phyloP scores from a whole-genome alignment of 805 yeast genomes.

The Spencermartinsiella europaea region DNA sequence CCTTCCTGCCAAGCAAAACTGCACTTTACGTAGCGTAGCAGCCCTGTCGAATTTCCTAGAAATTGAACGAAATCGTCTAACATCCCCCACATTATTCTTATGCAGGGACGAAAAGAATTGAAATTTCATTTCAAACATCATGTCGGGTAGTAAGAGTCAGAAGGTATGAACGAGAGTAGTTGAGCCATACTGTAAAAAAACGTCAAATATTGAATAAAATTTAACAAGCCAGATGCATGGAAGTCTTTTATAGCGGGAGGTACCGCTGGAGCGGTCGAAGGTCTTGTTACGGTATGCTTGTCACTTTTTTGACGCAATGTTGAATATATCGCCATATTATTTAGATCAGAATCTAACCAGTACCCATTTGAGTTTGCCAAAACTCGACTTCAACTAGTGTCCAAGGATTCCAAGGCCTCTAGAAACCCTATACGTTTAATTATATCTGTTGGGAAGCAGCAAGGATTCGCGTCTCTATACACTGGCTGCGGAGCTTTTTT shows the following conservation, averaged over 20 bases:
- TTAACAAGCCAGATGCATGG: conserved; percentile 25
- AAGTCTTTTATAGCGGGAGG: conserved; percentile 42
- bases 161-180: too few relatives aligned
- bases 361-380: conserved; percentile 98
- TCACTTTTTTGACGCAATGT: not conserved
- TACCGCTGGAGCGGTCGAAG: conserved; percentile 56
- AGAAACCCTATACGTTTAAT: conserved; percentile 82
- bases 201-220: conserved; percentile 7
- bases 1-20: too few relatives aligned
- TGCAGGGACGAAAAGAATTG: too few relatives aligned
- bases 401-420: conserved; percentile 40
- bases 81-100: too few relatives aligned
- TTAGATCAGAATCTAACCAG: conserved; percentile 4
- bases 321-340: not conserved
- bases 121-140: not conserved
- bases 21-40: too few relatives aligned
- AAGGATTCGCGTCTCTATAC: conserved; percentile 75
- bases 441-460: conserved; percentile 64
- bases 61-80: too few relatives aligned
- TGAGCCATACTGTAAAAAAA: too few relatives aligned
- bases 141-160: not conserved
- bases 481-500: conserved; percentile 97
- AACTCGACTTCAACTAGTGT: conserved; percentile 75
- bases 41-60: too few relatives aligned
- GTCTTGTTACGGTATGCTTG: conserved; percentile 55